Evolutionary conservation across 2,329 filamentous ascomycete species (phyloP), one percentile per base, ranked within the genome.

Genomic region (Beauveria pseudobassiana): DNA sequence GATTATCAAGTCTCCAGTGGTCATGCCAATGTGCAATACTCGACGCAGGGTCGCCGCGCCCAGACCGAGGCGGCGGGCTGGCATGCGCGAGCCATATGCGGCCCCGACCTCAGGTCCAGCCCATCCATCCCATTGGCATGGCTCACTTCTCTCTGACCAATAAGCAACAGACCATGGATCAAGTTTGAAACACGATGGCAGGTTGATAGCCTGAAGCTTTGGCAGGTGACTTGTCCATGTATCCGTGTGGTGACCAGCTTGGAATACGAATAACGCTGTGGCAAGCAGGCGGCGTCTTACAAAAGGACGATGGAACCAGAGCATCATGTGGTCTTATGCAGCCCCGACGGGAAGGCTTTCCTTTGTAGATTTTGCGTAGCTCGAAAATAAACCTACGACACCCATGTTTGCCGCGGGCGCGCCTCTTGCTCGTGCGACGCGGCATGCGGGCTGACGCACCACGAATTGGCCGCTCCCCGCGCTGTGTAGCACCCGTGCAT

Each of bases 361-460:
- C 14, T 18, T 7, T 16, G 16, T 50, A 22, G 22, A 40, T 12
- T 26, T 18, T n/a, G 55, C 4, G 20, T 12, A 20, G 22, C 54
- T 40, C 14, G 55, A 58, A 34, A 38, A 3, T 6, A 34, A 57
- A 49, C 40, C 6, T 49, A 22, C 30, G 30, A 50, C 14, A 43
- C 5, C 4, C 52, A n/a, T 38, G 12, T 14, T 18, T 26, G 9
- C 30, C 14, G 26, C 16, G 34, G 34, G 46, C 16, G 8, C 16
- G 28, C 24, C 26, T 38, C 20, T 53, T 28, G 28, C 28, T 26
- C n/a, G 49, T 46, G 40, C 50, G 28, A 54, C 49, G 24, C 49
- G 42, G 50, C 30, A 53, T 53, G 49, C 42, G 50, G 58, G 50
- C 58, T 54, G 58, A 60, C 49, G 58, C 58, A 53, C 14, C 49